These are phyloP conservation scores for Aspergillus sparsus DNA, from an alignment of 495 filamentous ascomycete species.

Conservation along the genomic window DNA sequence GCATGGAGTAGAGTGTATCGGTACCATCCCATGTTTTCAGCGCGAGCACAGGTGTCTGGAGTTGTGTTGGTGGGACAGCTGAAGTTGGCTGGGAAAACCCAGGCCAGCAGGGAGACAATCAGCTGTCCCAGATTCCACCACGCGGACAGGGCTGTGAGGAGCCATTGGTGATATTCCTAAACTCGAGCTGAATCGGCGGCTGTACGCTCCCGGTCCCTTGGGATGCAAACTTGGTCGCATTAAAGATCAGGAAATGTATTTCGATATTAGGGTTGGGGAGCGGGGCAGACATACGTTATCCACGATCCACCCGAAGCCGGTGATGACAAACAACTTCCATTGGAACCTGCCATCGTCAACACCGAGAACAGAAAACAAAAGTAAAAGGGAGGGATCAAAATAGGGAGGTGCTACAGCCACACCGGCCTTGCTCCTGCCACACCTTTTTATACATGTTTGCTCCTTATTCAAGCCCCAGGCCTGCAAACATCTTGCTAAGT, in stretches of 20 bases:
- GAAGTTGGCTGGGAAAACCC: slow-evolving; percentile 39
- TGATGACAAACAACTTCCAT: slow-evolving; percentile 38
- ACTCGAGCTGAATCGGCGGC: slow-evolving; percentile 34
- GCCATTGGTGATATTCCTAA: slow-evolving; percentile 35
- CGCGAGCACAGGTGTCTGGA: slow-evolving; percentile 27
- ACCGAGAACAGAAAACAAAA: background rate
- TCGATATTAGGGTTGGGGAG: background rate
- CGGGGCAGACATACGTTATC: slow-evolving; percentile 31
- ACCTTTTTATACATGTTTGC: too few species aligned
- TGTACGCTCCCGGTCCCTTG: slow-evolving; percentile 36
- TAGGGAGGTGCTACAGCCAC: too few species aligned
- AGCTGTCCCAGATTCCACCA: slow-evolving; percentile 42
- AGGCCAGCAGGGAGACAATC: slow-evolving; percentile 35
- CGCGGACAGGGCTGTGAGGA: slow-evolving; percentile 33
- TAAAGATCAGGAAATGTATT: background rate
- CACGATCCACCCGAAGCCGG: slow-evolving; percentile 41
- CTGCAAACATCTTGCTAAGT: too few species aligned
- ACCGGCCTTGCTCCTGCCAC: too few species aligned
- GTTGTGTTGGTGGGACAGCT: slow-evolving; percentile 33
- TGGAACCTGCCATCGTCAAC: slow-evolving; percentile 30
- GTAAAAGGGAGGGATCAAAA: background rate
- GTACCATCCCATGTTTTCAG: slow-evolving; percentile 42
- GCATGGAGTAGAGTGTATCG: background rate
- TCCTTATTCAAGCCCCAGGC: slow-evolving; percentile 40
- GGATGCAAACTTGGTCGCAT: slow-evolving; percentile 38